These are phyloP conservation scores for Metschnikowia bowlesiae DNA, from an alignment of 805 yeast genomes.

Conservation along the genomic window DNA sequence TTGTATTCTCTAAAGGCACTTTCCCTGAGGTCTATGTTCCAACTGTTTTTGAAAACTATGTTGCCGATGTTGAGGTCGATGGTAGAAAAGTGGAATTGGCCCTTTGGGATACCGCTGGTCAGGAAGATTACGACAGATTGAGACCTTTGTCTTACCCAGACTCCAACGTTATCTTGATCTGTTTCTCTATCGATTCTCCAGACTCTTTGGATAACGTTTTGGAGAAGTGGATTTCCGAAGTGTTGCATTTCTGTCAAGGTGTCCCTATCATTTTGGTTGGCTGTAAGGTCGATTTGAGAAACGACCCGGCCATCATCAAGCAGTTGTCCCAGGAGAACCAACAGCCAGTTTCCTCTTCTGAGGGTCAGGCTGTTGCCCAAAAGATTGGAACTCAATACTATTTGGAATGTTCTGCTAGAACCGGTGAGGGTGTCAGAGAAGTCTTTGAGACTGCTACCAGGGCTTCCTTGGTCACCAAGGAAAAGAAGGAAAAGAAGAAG, in stretches of 20 bases:
- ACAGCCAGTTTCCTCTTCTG: slow-evolving; percentile 22
- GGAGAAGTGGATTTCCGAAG: slow-evolving; percentile 43
- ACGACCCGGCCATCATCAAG: slow-evolving; percentile 25
- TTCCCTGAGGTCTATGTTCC: slow-evolving; percentile 31
- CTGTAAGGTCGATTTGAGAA: slow-evolving; percentile 32
- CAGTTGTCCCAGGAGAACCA: slow-evolving; percentile 22
- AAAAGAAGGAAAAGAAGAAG: slow-evolving; percentile 27
- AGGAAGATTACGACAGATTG: slow-evolving; percentile 32
- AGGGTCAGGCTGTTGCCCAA: slow-evolving; percentile 26
- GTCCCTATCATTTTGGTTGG: slow-evolving; percentile 36
- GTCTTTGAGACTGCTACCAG: slow-evolving; percentile 29
- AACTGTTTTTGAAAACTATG: slow-evolving; percentile 92
- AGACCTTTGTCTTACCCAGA: slow-evolving; percentile 41
- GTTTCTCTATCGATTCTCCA: slow-evolving; percentile 33
- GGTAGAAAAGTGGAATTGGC: slow-evolving; percentile 50
- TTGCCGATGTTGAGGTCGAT: slow-evolving; percentile 79
- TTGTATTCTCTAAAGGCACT: slow-evolving; percentile 28
- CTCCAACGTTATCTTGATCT: slow-evolving; percentile 34
- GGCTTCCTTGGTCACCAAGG: slow-evolving; percentile 28
- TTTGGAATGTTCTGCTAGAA: slow-evolving; percentile 35
- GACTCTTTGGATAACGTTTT: slow-evolving; percentile 30
- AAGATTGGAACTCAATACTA: slow-evolving; percentile 28
- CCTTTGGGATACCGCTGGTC: slow-evolving; percentile 40
- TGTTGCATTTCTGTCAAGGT: slow-evolving; percentile 34
- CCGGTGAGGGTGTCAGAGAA: slow-evolving; percentile 29